Evolutionary conservation across 371 early-diverging fungal genomes (phyloP).

Genomic region (Mortierella polycephala): DNA sequence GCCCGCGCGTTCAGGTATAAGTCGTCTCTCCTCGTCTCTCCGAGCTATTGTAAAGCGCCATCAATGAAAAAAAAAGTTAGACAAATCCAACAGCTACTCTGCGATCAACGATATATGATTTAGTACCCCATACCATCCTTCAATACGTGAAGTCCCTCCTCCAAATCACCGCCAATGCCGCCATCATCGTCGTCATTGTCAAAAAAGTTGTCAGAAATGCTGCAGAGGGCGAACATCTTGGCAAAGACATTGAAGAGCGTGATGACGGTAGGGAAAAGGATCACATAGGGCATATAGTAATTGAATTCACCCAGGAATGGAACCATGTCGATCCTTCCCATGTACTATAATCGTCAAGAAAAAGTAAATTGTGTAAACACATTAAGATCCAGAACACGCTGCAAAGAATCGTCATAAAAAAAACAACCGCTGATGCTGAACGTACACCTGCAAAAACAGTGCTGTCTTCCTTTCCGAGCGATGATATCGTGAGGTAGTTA

Average conservation of each 20-base stretch:
- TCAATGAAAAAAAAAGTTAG: neutral
- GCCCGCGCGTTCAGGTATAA: slow-evolving; percentile 44
- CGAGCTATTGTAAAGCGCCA: slow-evolving; percentile 20
- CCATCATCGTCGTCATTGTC: slow-evolving; percentile 62
- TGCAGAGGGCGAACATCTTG: slow-evolving; percentile 75
- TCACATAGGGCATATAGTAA: slow-evolving; percentile 86
- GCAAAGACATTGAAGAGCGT: slow-evolving; percentile 85
- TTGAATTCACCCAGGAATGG: slow-evolving; percentile 92
- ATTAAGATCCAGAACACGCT: neutral
- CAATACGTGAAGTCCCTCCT: slow-evolving; percentile 47
- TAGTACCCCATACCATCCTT: slow-evolving; percentile 34
- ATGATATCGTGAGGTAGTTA: slow-evolving; percentile 87
- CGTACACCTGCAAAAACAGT: slow-evolving; percentile 41
- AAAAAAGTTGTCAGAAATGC: slow-evolving; percentile 69
- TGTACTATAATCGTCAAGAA: slow-evolving; percentile 63
- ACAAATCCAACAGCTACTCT: too few relatives aligned
- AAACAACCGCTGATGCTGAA: neutral
- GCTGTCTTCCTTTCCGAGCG: slow-evolving; percentile 56
- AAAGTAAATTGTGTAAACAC: neutral
- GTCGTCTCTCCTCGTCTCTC: slow-evolving; percentile 39
- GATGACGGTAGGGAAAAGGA: slow-evolving; percentile 79
- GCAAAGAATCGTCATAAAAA: too few relatives aligned
- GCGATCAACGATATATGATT: neutral
- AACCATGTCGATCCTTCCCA: slow-evolving; percentile 88
- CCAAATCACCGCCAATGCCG: slow-evolving; percentile 54